phyloP scores from a whole-genome alignment of 2,329 filamentous ascomycete species.

The Venturia pyrina region DNA sequence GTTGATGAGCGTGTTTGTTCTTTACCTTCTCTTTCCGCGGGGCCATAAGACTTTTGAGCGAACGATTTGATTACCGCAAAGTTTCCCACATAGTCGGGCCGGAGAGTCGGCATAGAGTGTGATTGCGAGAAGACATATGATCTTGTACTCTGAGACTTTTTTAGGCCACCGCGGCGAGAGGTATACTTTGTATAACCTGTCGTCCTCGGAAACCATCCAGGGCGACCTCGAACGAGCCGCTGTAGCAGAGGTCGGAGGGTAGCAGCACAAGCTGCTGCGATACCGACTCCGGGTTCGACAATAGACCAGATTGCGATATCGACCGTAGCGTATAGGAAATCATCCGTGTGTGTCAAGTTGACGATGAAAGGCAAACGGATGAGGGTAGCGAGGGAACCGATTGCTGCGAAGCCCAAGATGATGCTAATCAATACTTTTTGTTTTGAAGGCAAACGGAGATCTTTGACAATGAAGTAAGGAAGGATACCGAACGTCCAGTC shows the following conservation, averaged over 20 bases:
- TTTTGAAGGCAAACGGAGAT: slow-evolving; percentile 19
- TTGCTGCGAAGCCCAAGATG: slow-evolving; percentile 22
- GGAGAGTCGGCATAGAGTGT: not conserved
- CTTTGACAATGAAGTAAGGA: slow-evolving; percentile 22
- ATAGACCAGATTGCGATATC: slow-evolving; percentile 24
- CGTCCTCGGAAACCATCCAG: not conserved
- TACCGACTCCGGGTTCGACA: slow-evolving; percentile 25
- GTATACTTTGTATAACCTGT: too few species aligned
- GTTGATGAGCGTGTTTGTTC: not conserved
- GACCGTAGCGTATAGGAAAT: slow-evolving; percentile 25
- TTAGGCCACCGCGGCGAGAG: not conserved
- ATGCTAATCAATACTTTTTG: slow-evolving; percentile 22
- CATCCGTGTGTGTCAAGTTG: slow-evolving; percentile 25
- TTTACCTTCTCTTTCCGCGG: not conserved
- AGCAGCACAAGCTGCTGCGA: slow-evolving; percentile 25
- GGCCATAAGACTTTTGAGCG: not conserved
- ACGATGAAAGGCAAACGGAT: slow-evolving; percentile 34
- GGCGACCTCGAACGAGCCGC: not conserved
- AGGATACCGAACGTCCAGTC: slow-evolving; percentile 19
- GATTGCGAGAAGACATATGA: not conserved
- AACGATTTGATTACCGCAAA: slow-evolving; percentile 4
- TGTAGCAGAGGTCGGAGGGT: slow-evolving; percentile 24
- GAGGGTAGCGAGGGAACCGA: slow-evolving; percentile 28
- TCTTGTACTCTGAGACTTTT: not conserved
- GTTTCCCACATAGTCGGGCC: slow-evolving; percentile 7